phyloP scores from a whole-genome alignment of 805 yeast genomes.

The Starmerella potacharoeniae region DNA sequence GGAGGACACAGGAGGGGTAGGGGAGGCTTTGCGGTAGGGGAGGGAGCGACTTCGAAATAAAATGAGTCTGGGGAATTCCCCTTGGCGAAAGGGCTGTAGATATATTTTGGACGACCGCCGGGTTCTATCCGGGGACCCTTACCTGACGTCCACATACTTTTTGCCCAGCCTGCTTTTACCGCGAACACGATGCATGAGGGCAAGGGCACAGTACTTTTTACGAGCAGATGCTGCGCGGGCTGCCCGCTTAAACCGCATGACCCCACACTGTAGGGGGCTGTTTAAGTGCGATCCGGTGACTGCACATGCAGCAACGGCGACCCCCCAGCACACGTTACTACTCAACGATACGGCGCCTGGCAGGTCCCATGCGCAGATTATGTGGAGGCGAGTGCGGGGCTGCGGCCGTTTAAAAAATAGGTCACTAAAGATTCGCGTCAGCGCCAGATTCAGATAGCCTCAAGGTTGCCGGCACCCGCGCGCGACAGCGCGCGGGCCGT shows the following conservation, averaged over 20 bases:
- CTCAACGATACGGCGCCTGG: background rate
- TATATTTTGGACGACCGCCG: background rate
- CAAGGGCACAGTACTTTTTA: slow-evolving; percentile 12
- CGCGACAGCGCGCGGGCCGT: too few relatives aligned
- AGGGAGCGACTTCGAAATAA: background rate
- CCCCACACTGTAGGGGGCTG: background rate
- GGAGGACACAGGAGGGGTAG: background rate
- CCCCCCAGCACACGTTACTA: background rate
- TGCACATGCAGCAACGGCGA: background rate
- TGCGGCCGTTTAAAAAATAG: background rate
- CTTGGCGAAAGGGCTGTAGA: background rate
- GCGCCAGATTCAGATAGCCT: background rate
- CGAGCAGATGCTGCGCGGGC: slow-evolving; percentile 4
- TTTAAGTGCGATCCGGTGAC: background rate
- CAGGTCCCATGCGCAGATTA: background rate
- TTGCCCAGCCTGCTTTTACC: slow-evolving; percentile 10
- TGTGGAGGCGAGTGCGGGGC: slow-evolving; percentile 3
- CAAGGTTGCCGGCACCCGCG: too few relatives aligned
- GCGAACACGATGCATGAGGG: slow-evolving; percentile 11
- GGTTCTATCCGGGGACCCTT: slow-evolving; percentile 7
- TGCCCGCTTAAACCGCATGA: background rate
- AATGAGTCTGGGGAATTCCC: background rate
- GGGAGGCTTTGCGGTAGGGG: too few relatives aligned
- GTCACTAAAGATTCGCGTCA: background rate
- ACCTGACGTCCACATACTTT: slow-evolving; percentile 7